Percentiles rank a stretch among this genome's conserved stretches.
phyloP scores from a whole-genome alignment of 257 asterid species.

The Nicotiana paniculata region DNA sequence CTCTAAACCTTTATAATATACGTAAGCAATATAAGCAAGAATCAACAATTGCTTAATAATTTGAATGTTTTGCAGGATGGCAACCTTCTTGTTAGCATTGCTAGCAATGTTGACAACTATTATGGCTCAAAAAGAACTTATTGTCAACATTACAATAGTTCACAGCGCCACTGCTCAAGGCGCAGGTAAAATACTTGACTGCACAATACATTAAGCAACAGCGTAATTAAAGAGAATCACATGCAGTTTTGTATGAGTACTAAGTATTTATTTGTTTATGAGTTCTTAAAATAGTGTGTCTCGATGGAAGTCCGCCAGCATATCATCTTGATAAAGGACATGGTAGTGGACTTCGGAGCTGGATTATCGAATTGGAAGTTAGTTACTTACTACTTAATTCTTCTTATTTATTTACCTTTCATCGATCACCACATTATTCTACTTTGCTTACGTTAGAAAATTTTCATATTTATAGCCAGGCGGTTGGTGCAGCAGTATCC shows the following conservation, averaged over 20 bases:
- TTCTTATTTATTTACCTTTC: neutral
- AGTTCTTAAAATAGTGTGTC: neutral
- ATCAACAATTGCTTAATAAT: too few relatives aligned
- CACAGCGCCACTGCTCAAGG: neutral
- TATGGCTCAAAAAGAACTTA: too few relatives aligned
- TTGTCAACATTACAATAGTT: neutral
- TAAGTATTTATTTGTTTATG: neutral
- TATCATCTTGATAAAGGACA: neutral
- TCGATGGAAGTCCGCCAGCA: conserved; percentile 7
- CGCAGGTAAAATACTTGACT: neutral
- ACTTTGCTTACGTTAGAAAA: neutral
- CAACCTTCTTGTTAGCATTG: too few relatives aligned
- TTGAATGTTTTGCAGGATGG: too few relatives aligned
- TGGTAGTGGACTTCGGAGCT: neutral
- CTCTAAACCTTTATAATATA: too few relatives aligned
- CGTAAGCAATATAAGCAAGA: too few relatives aligned
- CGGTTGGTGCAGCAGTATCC: conserved; percentile 67
- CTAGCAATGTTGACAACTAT: too few relatives aligned
- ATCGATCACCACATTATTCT: neutral
- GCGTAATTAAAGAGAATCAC: neutral
- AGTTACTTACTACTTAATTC: neutral
- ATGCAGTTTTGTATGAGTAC: neutral
- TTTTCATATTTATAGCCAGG: conserved; percentile 49
- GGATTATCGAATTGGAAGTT: neutral
- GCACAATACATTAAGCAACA: too few relatives aligned